Percentiles rank a stretch among this genome's conserved stretches.
These are phyloP conservation scores for Cerrena zonata DNA, from an alignment of 1,284 basidiomycete species.

Conservation along the genomic window DNA sequence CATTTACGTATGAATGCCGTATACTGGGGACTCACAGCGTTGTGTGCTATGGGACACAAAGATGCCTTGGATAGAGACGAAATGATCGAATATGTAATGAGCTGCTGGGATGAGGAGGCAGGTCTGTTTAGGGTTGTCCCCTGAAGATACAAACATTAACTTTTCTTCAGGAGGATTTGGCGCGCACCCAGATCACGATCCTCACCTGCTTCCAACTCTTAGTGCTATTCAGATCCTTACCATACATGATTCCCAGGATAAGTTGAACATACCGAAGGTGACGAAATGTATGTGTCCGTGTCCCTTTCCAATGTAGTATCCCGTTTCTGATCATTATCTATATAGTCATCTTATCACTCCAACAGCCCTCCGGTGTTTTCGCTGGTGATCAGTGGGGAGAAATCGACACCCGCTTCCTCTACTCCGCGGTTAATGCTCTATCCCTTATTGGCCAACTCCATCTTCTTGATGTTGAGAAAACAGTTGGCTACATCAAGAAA, in stretches of 20 bases:
- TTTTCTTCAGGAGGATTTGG: slow-evolving; percentile 76
- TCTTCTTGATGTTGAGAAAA: slow-evolving; percentile 56
- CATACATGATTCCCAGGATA: slow-evolving; percentile 77
- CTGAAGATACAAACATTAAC: slow-evolving; percentile 1
- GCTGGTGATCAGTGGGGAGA: slow-evolving; percentile 89
- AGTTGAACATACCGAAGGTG: slow-evolving; percentile 64
- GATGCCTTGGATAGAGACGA: slow-evolving; percentile 78
- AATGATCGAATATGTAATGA: slow-evolving; percentile 86
- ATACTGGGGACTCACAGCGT: slow-evolving; percentile 92
- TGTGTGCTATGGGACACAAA: slow-evolving; percentile 72
- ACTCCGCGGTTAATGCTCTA: slow-evolving; percentile 78
- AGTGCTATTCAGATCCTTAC: slow-evolving; percentile 90
- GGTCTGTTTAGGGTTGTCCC: slow-evolving; percentile 45
- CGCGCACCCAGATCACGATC: slow-evolving; percentile 88
- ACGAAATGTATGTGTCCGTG: slow-evolving; percentile 62
- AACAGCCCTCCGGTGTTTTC: slow-evolving; percentile 82
- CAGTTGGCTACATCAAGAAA: slow-evolving; percentile 67
- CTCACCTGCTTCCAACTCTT: slow-evolving; percentile 81
- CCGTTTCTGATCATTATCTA: slow-evolving; percentile 1
- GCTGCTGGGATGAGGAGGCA: slow-evolving; percentile 86
- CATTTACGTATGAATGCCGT: slow-evolving; percentile 94
- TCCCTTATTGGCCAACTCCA: slow-evolving; percentile 74
- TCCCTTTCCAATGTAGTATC: neutral
- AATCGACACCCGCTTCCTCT: slow-evolving; percentile 86
- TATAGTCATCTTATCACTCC: slow-evolving; percentile 76